Evolutionary conservation across 345 rosid genomes (phyloP), one percentile per base, ranked within the genome.

Genomic region (Turritis glabra): DNA sequence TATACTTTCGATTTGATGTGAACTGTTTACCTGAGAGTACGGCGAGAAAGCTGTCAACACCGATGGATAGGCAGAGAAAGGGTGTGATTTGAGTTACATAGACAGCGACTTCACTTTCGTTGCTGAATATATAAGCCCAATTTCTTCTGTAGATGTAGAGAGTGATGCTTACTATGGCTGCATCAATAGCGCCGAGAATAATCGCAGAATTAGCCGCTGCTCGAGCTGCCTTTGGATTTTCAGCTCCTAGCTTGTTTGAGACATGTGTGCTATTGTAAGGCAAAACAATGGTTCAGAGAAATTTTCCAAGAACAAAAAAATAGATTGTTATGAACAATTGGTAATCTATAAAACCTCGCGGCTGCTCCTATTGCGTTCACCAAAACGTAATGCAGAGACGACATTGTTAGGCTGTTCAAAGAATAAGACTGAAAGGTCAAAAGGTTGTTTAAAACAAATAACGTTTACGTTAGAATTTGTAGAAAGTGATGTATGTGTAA

Each of bases 181-280:
- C 83, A 66, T 84, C 90, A 4, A 37, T 38, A 13, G 47, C 22
- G 0, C 77, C 57, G 10, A 84, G 70, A 65, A 53, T 59, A 17
- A 78, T 9, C 1, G 68, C 74, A 9, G 76, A 77, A 6, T 63
- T 33, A 15, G 85, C 77, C 1, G 81, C 81, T 10, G 80, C 30
- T 15, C 59, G 69, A 59, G 89, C 90, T 43, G 77, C 80, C 43
- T 58, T 64, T 44, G 83, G 85, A 29, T 70, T 73, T 27, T 85
- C 90, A 10, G 85, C 86, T 44, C 90, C 87, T 55, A 82, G 46
- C 74, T 82, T 84, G 51, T 86, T 88, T 38, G 90, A 84, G 27
- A 83, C 80, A 26, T 86, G 72, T 23, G 82, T 81, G 81, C 90
- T 86, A 35, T 67, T 57, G 23, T 35, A 41, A 1, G 26, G 27